Percentiles rank a stretch among this genome's conserved stretches.
Evolutionary conservation across 2,329 filamentous ascomycete species (phyloP).

Genomic region (Mollisiaceae sp.): DNA sequence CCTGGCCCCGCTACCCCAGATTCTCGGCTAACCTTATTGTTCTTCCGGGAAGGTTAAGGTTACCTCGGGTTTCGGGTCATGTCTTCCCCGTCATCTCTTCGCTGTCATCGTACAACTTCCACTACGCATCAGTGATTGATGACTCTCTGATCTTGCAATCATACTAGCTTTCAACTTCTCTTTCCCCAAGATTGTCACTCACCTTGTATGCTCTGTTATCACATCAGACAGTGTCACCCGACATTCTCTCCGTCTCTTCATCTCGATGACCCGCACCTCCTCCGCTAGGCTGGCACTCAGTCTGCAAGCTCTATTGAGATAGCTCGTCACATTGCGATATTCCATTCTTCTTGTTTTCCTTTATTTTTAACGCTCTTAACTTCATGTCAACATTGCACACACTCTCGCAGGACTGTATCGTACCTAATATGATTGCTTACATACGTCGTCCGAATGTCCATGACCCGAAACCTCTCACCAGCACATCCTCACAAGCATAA

Average conservation of each 20-base stretch:
- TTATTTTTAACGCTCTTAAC: background rate
- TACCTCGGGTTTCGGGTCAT: background rate
- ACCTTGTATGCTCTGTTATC: background rate
- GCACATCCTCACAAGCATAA: too few relatives aligned
- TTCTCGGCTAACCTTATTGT: conserved; percentile 18
- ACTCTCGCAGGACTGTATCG: background rate
- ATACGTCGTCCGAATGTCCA: too few relatives aligned
- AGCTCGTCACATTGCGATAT: background rate
- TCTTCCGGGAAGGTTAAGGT: too few relatives aligned
- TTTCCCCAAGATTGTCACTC: background rate
- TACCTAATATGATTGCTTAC: background rate
- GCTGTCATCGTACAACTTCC: too few relatives aligned
- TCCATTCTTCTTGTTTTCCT: background rate
- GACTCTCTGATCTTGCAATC: too few relatives aligned
- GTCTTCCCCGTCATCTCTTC: too few relatives aligned
- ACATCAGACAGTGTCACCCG: background rate
- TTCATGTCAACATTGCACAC: background rate
- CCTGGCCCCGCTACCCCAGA: conserved; percentile 26
- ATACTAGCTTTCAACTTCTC: too few relatives aligned
- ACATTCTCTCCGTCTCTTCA: background rate
- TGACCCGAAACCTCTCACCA: too few relatives aligned
- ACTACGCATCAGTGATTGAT: too few relatives aligned
- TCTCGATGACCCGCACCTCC: background rate
- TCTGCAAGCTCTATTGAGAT: background rate
- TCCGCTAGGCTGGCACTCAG: background rate